phyloP scores from a whole-genome alignment of 495 filamentous ascomycete species.

The Pseudomonodictys pantanalensis region DNA sequence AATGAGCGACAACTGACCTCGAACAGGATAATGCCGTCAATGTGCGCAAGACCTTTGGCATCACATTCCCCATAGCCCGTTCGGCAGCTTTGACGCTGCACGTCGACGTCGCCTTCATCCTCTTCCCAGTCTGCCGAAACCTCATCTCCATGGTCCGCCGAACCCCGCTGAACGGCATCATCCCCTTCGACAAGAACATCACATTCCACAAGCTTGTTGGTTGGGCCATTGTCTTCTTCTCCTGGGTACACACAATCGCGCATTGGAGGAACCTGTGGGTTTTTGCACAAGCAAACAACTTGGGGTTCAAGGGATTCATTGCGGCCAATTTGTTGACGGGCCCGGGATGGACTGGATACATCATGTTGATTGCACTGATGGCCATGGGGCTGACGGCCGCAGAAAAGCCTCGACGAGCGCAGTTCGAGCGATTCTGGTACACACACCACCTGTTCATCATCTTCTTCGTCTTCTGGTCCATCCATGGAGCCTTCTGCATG shows the following conservation, averaged over 20 bases:
- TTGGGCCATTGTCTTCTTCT: constrained; percentile 79
- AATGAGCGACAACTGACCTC: neutral
- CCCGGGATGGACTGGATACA: constrained; percentile 75
- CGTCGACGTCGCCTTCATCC: constrained; percentile 69
- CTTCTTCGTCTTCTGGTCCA: constrained; percentile 79
- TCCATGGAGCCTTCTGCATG: constrained; percentile 80
- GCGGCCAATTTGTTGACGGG: constrained; percentile 68
- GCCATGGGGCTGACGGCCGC: constrained; percentile 66
- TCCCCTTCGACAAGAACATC: constrained; percentile 78
- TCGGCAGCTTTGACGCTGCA: constrained; percentile 68
- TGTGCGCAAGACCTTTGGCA: constrained; percentile 61
- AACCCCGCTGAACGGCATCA: constrained; percentile 72
- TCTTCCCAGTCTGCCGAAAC: constrained; percentile 77
- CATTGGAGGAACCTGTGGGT: constrained; percentile 81
- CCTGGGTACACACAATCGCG: constrained; percentile 74
- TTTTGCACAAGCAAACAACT: constrained; percentile 64
- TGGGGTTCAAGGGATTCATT: constrained; percentile 69
- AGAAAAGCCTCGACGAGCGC: constrained; percentile 64
- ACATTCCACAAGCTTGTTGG: constrained; percentile 77
- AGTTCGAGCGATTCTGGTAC: constrained; percentile 80
- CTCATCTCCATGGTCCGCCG: constrained; percentile 72
- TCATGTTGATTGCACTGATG: constrained; percentile 69
- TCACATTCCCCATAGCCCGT: constrained; percentile 69
- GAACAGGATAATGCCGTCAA: constrained; percentile 57
- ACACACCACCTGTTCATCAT: constrained; percentile 74